Base-by-base conservation (phyloP, 805 yeast genomes). In the Spathaspora hagerdaliae region DNA sequence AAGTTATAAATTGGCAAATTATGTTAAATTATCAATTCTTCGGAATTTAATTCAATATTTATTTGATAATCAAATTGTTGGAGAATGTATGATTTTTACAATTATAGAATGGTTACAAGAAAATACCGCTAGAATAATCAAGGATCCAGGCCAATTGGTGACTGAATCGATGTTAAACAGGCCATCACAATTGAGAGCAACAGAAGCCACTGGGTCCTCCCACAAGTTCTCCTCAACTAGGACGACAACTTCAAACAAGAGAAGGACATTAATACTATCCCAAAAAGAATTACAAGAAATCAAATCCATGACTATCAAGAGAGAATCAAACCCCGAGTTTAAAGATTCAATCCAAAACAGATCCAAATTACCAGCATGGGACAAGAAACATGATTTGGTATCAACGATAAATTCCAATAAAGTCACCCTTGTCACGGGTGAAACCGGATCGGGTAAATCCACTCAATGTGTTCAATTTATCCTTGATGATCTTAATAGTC, bases 391-490 rank as follows among this genome's bases (percentile, higher is more conserved):
- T 0, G 72, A 77, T 6, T 71, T 92, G 35, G 73, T 87, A 1
- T 55, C 76, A 0, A 65, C 81, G 4, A 79, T 92, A 4, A 70
- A 73, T 27, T 49, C 69, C 0, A 78, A 86, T 57, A 79, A 79
- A 50, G 85, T 89, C 5, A 81, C 87, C 7, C 66, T 92, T 31
- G 77, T 92, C 33, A 92, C 98, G 2, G 99, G 98, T 61, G 99
- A 94, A 61, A 92, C 98, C 0, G 98, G 98, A 55, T 91, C 97
- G 1, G 98, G 98, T 54, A 92, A 92, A 59, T 88, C 97, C 1
- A 92, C 99, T 0, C 99, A 92, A 60, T 81, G 88, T 5, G 96
- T 89, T 6, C 99, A 92, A 61, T 92, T 90, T 53, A 70, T 92
- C 15, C 65, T 92, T 13, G 98, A 92, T 60, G 73, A 81, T 35